phyloP scores from a whole-genome alignment of 352 stramenopile genomes.

The Pythium folliculosum region DNA sequence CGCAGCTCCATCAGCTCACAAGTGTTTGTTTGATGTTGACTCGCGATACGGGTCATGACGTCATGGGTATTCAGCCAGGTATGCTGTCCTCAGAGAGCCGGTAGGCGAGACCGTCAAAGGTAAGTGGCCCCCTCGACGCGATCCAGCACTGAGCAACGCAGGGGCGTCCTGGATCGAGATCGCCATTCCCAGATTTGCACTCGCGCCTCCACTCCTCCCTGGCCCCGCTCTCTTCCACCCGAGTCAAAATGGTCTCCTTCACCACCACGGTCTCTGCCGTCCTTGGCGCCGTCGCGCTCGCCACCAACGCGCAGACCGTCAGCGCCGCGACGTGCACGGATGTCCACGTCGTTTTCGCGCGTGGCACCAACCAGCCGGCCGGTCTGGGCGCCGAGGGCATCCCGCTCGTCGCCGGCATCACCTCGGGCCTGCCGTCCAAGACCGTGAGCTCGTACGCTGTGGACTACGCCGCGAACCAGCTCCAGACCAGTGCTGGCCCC shows the following conservation, averaged over 20 bases:
- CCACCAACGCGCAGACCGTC: neutral
- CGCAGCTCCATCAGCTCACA: neutral
- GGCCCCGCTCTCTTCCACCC: neutral
- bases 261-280: neutral
- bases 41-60: neutral
- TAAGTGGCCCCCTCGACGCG: too few species aligned
- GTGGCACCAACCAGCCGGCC: constrained; percentile 35
- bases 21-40: neutral
- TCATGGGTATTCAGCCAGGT: neutral
- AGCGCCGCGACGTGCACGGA: constrained; percentile 4
- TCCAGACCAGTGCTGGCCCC: constrained; percentile 32
- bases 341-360: constrained; percentile 33
- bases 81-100: too few species aligned
- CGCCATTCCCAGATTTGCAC: constrained; percentile 17
- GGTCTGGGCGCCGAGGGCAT: constrained; percentile 30
- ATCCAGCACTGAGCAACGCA: neutral
- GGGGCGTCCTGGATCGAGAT: neutral
- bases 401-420: constrained; percentile 33
- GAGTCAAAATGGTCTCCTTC: neutral
- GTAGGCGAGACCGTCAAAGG: too few species aligned
- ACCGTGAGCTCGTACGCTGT: constrained; percentile 39
- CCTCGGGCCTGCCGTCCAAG: constrained; percentile 25
- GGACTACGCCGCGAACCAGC: constrained; percentile 27
- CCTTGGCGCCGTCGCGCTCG: neutral
- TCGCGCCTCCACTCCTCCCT: constrained; percentile 1